Evolutionary conservation across 2,329 filamentous ascomycete genomes (phyloP).

Genomic region (Aspergillus transmontanensis): DNA sequence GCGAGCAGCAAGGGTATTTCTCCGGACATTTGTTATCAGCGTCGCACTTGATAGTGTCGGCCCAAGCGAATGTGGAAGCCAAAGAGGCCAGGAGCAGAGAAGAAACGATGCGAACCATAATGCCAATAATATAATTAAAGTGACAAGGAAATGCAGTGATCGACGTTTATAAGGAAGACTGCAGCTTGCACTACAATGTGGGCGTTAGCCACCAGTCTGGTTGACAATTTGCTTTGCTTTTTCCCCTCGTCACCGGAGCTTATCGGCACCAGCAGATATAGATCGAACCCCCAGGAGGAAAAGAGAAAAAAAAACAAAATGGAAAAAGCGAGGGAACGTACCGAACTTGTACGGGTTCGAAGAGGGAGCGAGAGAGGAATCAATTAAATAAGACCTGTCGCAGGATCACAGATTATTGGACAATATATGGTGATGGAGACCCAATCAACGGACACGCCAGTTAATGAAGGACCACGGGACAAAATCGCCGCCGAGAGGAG

Average conservation of each 20-base stretch:
- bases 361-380: background rate
- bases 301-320: background rate
- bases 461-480: constrained; percentile 20
- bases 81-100: constrained; percentile 37
- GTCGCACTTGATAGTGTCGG: constrained; percentile 39
- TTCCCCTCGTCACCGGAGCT: background rate
- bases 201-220: background rate
- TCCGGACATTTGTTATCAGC: constrained; percentile 66
- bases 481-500: background rate
- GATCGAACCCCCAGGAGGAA: background rate
- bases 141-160: constrained; percentile 14
- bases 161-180: constrained; percentile 22
- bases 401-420: background rate
- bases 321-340: constrained; percentile 1
- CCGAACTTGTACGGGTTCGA: background rate
- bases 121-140: constrained; percentile 22
- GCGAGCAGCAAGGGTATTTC: constrained; percentile 75
- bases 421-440: background rate
- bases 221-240: background rate
- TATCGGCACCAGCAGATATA: background rate
- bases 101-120: constrained; percentile 41
- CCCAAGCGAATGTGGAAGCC: constrained; percentile 35
- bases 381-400: background rate
- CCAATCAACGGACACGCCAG: constrained; percentile 15
- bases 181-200: constrained; percentile 2